These are phyloP conservation scores for Populus hybrid DNA, from an alignment of 441 rosid species.

Conservation along the genomic window DNA sequence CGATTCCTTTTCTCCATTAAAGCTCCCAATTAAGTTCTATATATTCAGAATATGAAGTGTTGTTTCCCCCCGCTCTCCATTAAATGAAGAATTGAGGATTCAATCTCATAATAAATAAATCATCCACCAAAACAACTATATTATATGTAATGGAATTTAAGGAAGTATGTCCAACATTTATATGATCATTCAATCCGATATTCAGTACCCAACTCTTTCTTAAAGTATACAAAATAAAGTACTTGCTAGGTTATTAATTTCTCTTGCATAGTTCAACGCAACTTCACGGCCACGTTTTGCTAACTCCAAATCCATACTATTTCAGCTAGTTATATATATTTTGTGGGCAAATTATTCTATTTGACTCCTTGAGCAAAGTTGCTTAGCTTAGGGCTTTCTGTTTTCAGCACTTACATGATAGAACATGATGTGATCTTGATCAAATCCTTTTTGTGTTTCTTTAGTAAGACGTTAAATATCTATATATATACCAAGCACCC, in stretches of 20 bases:
- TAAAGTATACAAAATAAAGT: background rate
- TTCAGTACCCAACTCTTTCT: background rate
- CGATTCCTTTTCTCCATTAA: slow-evolving; percentile 21
- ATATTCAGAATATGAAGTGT: background rate
- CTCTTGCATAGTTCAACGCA: background rate
- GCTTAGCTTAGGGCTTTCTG: too few species aligned
- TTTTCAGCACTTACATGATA: too few species aligned
- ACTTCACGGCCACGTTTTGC: too few species aligned
- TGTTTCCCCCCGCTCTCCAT: slow-evolving; percentile 19
- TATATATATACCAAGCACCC: too few species aligned
- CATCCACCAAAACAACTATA: slow-evolving; percentile 11
- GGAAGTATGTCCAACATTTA: slow-evolving; percentile 25
- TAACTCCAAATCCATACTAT: too few species aligned
- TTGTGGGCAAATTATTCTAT: too few species aligned
- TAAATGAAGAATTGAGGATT: slow-evolving; percentile 14
- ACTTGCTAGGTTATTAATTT: background rate
- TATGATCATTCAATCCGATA: slow-evolving; percentile 1
- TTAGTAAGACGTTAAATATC: too few species aligned
- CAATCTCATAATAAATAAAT: slow-evolving; percentile 24
- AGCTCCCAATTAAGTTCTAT: slow-evolving; percentile 1
- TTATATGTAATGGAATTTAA: slow-evolving; percentile 27
- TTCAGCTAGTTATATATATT: too few species aligned
- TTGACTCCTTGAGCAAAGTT: too few species aligned
- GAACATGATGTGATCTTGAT: too few species aligned
- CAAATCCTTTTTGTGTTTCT: too few species aligned